Conservation (phyloP, 2,329 filamentous ascomycete species). For the Drechslerella dactyloides region DNA sequence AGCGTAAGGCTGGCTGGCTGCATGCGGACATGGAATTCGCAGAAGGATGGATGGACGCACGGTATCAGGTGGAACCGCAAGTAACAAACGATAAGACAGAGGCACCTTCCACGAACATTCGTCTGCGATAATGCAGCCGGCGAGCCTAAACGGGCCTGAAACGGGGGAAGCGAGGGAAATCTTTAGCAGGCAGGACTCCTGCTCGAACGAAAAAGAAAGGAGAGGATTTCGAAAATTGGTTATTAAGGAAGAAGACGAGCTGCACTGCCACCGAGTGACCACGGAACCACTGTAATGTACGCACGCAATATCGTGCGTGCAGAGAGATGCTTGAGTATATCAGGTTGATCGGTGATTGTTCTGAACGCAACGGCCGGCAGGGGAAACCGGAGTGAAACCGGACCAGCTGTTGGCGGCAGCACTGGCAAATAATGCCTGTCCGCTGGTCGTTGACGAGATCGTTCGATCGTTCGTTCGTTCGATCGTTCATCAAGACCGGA, state of each 20-base stretch:
- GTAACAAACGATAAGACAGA: constrained; percentile 31
- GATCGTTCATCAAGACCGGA: neutral
- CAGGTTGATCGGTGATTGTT: constrained; percentile 7
- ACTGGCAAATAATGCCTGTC: neutral
- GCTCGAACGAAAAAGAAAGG: too few relatives aligned
- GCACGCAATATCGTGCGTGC: neutral
- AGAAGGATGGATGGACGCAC: neutral
- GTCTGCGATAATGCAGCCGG: constrained; percentile 4
- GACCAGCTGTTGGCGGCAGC: constrained; percentile 7
- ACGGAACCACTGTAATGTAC: too few relatives aligned
- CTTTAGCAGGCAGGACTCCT: too few relatives aligned
- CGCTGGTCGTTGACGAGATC: neutral
- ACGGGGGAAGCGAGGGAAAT: neutral
- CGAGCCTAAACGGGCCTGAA: constrained; percentile 2
- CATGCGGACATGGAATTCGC: neutral
- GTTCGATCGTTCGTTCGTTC: neutral
- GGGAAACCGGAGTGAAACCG: constrained; percentile 22
- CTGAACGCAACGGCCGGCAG: constrained; percentile 14
- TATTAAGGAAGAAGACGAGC: neutral
- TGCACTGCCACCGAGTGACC: constrained; percentile 51
- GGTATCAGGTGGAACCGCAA: constrained; percentile 6
- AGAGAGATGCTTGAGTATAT: too few relatives aligned
- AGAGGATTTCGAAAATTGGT: too few relatives aligned
- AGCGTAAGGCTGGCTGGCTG: neutral
- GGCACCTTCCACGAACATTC: constrained; percentile 19